Percentiles rank a stretch among this genome's conserved stretches.
phyloP scores from a whole-genome alignment of 129 eudicot species.

The Flaveria brownii region DNA sequence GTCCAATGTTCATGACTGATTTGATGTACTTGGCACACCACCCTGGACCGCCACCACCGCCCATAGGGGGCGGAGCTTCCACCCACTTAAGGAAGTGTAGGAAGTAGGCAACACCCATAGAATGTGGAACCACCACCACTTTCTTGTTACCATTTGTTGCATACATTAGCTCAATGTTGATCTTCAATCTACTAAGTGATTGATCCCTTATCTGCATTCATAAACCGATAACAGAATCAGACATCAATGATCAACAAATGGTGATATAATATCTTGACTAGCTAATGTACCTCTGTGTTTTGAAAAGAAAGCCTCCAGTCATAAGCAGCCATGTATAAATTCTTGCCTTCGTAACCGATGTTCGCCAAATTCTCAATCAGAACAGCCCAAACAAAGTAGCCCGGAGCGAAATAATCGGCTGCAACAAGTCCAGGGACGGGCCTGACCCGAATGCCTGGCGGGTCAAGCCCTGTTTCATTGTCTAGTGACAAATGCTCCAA shows the following conservation, averaged over 20 bases:
- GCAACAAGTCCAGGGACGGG: conserved; percentile 89
- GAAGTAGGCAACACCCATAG: conserved; percentile 85
- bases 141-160: conserved; percentile 73
- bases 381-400: conserved; percentile 93
- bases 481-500: conserved; percentile 90
- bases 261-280: background rate
- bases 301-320: conserved; percentile 97
- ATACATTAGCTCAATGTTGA: conserved; percentile 84
- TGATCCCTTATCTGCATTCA: conserved; percentile 70
- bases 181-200: conserved; percentile 79
- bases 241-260: background rate
- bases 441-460: conserved; percentile 94
- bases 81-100: conserved; percentile 94
- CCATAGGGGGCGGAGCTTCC: conserved; percentile 73
- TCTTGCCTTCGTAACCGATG: conserved; percentile 82
- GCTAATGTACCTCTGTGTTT: conserved; percentile 68
- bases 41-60: conserved; percentile 85
- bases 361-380: conserved; percentile 78
- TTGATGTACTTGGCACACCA: conserved; percentile 93
- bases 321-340: conserved; percentile 88
- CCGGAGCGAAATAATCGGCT: conserved; percentile 94
- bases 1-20: conserved; percentile 81
- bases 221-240: background rate
- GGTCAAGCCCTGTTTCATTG: conserved; percentile 93
- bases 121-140: conserved; percentile 98